Percentiles rank a stretch among this genome's conserved stretches.
Conservation (phyloP, 805 yeast species). For the Jamesozyma gamospora region DNA sequence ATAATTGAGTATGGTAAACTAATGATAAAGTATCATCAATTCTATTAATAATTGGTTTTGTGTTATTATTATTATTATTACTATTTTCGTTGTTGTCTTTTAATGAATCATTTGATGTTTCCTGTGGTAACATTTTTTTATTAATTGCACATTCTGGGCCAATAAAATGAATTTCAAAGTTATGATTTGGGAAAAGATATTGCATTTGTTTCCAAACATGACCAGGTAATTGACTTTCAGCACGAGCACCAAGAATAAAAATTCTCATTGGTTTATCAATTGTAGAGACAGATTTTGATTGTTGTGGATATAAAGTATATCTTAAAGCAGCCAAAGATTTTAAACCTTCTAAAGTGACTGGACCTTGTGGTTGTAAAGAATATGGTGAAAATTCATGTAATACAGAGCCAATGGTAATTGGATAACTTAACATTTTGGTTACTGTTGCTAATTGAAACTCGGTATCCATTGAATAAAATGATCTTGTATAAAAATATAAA, state of each 20-base stretch:
- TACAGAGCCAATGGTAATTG: constrained; percentile 77
- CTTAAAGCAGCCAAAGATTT: constrained; percentile 88
- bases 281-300: constrained; percentile 28
- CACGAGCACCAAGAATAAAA: constrained; percentile 84
- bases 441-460: constrained; percentile 94
- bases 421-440: constrained; percentile 89
- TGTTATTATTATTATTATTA: constrained; percentile 32
- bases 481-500: constrained; percentile 83
- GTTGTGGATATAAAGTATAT: constrained; percentile 66
- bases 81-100: background rate
- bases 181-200: constrained; percentile 70
- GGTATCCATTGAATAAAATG: constrained; percentile 91
- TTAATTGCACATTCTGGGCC: constrained; percentile 99
- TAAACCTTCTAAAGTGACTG: constrained; percentile 83
- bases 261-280: constrained; percentile 85
- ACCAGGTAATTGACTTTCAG: constrained; percentile 89
- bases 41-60: constrained; percentile 53
- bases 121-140: constrained; percentile 30
- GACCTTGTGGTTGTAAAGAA: constrained; percentile 70
- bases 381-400: constrained; percentile 84
- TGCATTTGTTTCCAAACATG: constrained; percentile 94
- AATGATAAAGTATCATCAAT: constrained; percentile 68
- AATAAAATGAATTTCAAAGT: constrained; percentile 80
- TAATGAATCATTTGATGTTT: background rate
- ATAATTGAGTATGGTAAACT: constrained; percentile 81